Evolutionary conservation across 345 rosid genomes (phyloP), one percentile per base, ranked within the genome.

Genomic region (Triadica sebifera): DNA sequence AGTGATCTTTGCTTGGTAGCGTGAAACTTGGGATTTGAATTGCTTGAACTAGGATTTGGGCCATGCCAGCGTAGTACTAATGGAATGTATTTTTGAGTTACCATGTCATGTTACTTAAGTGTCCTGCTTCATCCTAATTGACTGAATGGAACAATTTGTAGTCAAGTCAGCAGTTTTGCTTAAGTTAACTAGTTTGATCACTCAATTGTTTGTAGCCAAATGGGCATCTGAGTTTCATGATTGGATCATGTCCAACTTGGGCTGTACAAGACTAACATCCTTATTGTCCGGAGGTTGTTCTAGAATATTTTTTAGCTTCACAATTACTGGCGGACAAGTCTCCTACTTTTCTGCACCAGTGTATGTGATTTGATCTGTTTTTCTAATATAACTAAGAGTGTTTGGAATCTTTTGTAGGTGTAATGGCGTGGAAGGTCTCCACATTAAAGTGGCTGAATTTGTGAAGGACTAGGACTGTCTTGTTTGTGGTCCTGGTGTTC

Each of bases 401-500:
- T 29, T 29, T 70, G n/a, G n/a, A n/a, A n/a, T n/a, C n/a, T n/a
- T 79, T 77, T 79, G 50, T 68, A 83, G 98, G 86, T 94, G 89
- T 85, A 91, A 91, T 70, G 99, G 99, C 4, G 94, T 85, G 75
- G 96, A 83, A 82, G 98, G 97, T 74, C 91, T 95, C 72, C 96
- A 91, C 81, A 83, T 88, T 73, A 80, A 93, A 85, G 99, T 89
- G 71, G 91, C 97, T 0, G 91, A 91, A 78, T 90, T 91, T 69
- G 89, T 67, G 86, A 91, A 7, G 80, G 89, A 90, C 80, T 84
- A 83, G 80, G 98, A 94, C 50, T 95, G 99, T 84, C 94, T 93
- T 53, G 96, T 88, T n/a, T 95, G 99, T 78, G 97, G 98, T 81
- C 98, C 99, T 6, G 97, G 96, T 37, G 85, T 93, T 79, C 93